Conservation (phyloP, 331 rosid genomes). For the Rhamnella rubrinervis region DNA sequence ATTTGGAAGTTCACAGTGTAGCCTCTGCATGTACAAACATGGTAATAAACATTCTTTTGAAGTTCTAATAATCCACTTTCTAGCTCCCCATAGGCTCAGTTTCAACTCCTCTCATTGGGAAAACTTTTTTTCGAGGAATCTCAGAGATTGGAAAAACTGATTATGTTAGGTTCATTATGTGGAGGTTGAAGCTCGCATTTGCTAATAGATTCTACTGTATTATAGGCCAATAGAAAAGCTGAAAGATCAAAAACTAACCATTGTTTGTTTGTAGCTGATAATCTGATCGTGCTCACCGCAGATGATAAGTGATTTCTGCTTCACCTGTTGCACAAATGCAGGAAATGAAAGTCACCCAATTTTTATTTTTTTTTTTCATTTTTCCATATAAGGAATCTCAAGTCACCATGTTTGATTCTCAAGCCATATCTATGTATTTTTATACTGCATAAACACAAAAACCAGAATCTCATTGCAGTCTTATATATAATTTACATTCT, state of each 20-base stretch:
- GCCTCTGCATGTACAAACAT: slow-evolving; percentile 34
- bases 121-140: no score
- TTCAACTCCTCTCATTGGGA: not conserved
- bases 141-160: no score
- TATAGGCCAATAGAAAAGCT: not conserved
- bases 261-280: slow-evolving; percentile 42
- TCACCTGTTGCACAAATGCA: slow-evolving; percentile 33
- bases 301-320: slow-evolving; percentile 48
- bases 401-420: no score
- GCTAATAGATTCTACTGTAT: not conserved
- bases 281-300: slow-evolving; percentile 48
- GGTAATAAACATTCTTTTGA: no score
- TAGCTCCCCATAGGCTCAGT: not conserved
- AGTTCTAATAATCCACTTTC: not conserved
- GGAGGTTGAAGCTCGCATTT: not conserved
- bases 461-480: no score
- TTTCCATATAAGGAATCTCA: no score
- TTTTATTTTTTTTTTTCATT: not conserved
- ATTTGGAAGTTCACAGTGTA: slow-evolving; percentile 42
- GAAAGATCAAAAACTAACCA: slow-evolving; percentile 39
- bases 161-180: not conserved
- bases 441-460: no score
- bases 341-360: not conserved
- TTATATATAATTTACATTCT: no score
- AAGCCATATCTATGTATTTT: no score